phyloP scores from a whole-genome alignment of 805 yeast genomes.

The Scheffersomyces lignosus region DNA sequence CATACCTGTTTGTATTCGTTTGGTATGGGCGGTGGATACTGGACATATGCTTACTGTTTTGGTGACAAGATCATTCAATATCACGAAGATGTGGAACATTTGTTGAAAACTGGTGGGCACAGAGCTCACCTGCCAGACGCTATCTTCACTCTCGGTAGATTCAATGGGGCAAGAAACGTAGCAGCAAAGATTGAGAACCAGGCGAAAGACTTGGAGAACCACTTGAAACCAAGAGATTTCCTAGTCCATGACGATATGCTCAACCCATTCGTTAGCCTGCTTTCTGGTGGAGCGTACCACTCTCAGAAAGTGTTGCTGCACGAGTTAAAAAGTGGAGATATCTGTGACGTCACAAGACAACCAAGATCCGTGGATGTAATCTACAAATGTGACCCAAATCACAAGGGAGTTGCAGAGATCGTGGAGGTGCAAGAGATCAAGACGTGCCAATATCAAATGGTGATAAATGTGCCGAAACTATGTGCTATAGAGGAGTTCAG shows the following conservation, averaged over 20 bases:
- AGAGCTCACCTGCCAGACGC: constrained; percentile 30
- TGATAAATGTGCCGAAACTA: constrained; percentile 49
- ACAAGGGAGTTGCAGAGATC: constrained; percentile 16
- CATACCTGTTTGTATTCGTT: constrained; percentile 23
- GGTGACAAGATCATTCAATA: constrained; percentile 51
- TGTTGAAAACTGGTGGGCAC: constrained; percentile 26
- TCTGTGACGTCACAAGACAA: constrained; percentile 58
- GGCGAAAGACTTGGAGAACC: constrained; percentile 13
- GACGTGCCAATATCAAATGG: constrained; percentile 59
- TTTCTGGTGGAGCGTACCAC: constrained; percentile 13
- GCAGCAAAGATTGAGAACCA: constrained; percentile 19
- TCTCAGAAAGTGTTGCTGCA: constrained; percentile 38
- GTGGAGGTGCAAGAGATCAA: constrained; percentile 50
- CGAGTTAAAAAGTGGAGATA: constrained; percentile 45
- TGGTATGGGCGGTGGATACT: constrained; percentile 42
- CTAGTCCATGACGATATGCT: constrained; percentile 26
- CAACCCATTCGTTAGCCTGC: constrained; percentile 20
- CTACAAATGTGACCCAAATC: constrained; percentile 51
- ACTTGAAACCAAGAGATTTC: constrained; percentile 23
- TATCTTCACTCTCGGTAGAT: constrained; percentile 38
- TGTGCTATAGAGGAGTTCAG: constrained; percentile 42
- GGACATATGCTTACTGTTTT: constrained; percentile 54
- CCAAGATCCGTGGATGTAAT: constrained; percentile 56
- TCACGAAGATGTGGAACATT: constrained; percentile 33
- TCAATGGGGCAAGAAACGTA: constrained; percentile 16